Conservation (phyloP, 2,329 filamentous ascomycete species). For the Penicillium sp. region DNA sequence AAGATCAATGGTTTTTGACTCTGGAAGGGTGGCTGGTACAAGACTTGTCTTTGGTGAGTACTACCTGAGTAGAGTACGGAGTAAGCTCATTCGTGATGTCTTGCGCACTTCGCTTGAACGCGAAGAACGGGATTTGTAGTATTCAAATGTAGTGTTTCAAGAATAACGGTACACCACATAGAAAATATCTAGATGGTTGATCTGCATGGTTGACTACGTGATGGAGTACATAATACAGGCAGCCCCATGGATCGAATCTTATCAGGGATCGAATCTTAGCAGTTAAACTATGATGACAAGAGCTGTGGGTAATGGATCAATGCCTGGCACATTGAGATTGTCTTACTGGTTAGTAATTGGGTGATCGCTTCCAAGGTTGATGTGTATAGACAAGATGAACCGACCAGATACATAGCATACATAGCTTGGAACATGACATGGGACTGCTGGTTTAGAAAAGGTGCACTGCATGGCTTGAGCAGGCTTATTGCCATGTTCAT, state of each 20-base stretch:
- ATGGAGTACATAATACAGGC: neutral
- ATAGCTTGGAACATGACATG: neutral
- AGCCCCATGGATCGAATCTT: neutral
- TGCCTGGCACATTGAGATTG: neutral
- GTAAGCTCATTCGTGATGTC: neutral
- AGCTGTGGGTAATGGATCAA: neutral
- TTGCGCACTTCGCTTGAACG: neutral
- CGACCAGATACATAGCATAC: neutral
- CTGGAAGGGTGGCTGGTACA: neutral
- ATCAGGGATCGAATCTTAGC: too few relatives aligned
- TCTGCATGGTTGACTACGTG: neutral
- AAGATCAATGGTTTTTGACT: neutral
- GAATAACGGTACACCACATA: neutral
- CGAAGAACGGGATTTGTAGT: neutral
- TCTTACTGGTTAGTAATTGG: neutral
- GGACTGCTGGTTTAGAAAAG: neutral
- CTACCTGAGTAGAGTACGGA: neutral
- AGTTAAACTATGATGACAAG: neutral
- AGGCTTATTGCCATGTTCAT: neutral
- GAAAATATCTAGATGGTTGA: neutral
- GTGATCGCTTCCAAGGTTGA: neutral
- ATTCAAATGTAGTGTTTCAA: neutral
- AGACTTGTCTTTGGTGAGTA: neutral
- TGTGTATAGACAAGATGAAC: neutral
- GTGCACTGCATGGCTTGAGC: neutral